A percentile compares a stretch with the other conserved stretches of the same genome.
Conservation (phyloP, 2,329 filamentous ascomycete species). For the Aspergillus sp. region DNA sequence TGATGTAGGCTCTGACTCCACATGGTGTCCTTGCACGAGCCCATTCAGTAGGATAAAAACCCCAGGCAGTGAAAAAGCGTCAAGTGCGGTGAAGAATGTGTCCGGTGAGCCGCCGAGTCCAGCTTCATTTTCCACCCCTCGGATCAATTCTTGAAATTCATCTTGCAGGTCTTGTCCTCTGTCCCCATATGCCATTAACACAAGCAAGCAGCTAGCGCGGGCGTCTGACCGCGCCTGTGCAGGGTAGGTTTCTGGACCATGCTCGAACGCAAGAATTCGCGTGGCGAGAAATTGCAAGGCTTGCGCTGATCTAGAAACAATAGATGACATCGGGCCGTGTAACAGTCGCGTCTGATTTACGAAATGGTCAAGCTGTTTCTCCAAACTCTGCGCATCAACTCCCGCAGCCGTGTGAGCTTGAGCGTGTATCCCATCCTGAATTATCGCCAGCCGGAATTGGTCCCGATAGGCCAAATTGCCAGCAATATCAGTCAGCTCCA, state of each 20-base stretch:
- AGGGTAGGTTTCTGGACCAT: not conserved
- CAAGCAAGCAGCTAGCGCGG: conserved; percentile 1
- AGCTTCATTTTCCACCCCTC: not conserved
- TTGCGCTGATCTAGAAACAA: not conserved
- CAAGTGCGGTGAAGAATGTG: not conserved
- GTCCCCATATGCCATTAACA: conserved; percentile 3
- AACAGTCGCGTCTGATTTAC: not conserved
- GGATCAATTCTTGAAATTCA: not conserved
- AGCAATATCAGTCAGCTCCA: not conserved
- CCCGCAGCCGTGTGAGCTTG: not conserved
- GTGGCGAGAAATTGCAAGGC: conserved; percentile 1
- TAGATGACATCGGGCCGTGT: not conserved
- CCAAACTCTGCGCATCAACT: not conserved
- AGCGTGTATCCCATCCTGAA: conserved; percentile 4
- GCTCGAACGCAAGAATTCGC: not conserved
- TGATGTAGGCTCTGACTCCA: not conserved
- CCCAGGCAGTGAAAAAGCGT: conserved; percentile 2
- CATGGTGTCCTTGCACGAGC: not conserved
- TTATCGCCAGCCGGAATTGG: not conserved
- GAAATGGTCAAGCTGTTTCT: conserved; percentile 2
- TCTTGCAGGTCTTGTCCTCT: not conserved
- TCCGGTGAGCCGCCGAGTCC: too few relatives aligned
- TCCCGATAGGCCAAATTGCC: not conserved
- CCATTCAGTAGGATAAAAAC: not conserved
- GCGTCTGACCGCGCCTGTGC: not conserved